Base-by-base conservation (phyloP, 495 filamentous ascomycete genomes). In the Aspergillus carlsbadensis region DNA sequence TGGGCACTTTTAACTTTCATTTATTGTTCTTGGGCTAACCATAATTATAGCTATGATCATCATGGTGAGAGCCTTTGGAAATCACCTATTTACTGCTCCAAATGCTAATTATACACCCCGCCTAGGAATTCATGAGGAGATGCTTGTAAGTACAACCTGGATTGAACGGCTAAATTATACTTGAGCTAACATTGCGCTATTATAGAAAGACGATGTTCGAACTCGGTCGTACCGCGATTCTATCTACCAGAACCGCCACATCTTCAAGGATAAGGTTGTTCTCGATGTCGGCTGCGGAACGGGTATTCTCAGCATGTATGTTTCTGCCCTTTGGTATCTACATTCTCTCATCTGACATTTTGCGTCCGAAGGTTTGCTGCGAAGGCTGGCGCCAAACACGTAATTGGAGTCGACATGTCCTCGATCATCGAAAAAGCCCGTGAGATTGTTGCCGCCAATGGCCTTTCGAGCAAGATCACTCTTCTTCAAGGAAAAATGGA, bases 211-310 rank as follows among this genome's bases (percentile, higher is more conserved):
- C 80, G 95, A 98, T 76, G 92, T 98, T 52, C 88, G 94, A 33
- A 98, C 94, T 17, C 83, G 83, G 65, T 94, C 91, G 15, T 98
- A 98, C 79, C 92, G 94, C 74, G 91, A 98, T 73, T 85, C 94
- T 14, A 98, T 98, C 66, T 89, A 96, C 65, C 91, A 91, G 68
- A 96, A 99, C 77, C 87, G 87, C 71, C 85, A 96, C 71, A 83
- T 99, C 43, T 97, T 99, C 84, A 92, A 91, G 68, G 93, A 93
- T 77, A 99, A 98, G 79, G 84, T 93, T 15, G 94, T 99, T 50
- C 86, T 99, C 31, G 94, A 99, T 72, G 93, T 99, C 54, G 94
- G 94, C 69, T 99, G 94, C 75, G 94, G 94, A 68, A 98, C 94
- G 26, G 85, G 85, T 65, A 91, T 91, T 67, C 85, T 91, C 56